Conservation (phyloP, 2,329 filamentous ascomycete species). For the Alternaria viburni region DNA sequence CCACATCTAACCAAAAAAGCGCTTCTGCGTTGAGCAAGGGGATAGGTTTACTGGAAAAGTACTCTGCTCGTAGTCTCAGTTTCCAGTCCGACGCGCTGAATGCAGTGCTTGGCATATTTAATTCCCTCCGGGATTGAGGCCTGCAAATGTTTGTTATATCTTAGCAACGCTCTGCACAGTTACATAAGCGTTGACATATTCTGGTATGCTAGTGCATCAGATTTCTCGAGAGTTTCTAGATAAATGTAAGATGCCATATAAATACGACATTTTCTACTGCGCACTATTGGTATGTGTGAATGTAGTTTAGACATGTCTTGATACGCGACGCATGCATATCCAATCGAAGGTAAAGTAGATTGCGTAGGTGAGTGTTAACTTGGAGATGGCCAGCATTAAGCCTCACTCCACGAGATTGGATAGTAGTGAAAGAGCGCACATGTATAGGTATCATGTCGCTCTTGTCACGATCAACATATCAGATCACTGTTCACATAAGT, state of each 20-base stretch:
- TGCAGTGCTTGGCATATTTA: neutral
- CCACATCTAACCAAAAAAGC: fast-evolving
- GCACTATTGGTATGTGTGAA: neutral
- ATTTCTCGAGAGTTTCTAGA: neutral
- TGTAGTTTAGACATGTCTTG: neutral
- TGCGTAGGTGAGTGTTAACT: neutral
- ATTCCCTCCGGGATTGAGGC: neutral
- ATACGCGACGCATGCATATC: neutral
- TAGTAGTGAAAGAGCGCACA: neutral
- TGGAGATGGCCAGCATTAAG: neutral
- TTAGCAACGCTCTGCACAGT: neutral
- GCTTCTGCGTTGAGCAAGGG: neutral
- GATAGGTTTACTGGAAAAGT: neutral
- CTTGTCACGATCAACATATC: neutral
- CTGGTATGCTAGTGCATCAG: too few species aligned
- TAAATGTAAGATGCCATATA: neutral
- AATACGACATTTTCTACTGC: neutral
- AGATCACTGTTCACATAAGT: neutral
- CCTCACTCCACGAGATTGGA: neutral
- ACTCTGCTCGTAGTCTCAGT: neutral
- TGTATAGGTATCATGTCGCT: neutral
- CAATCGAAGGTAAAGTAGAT: neutral
- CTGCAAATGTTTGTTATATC: neutral
- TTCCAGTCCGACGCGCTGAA: neutral
- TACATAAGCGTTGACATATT: neutral